Evolutionary conservation across 495 filamentous ascomycete genomes (phyloP), one percentile per base, ranked within the genome.

Genomic region (Neurospora tetraspora): DNA sequence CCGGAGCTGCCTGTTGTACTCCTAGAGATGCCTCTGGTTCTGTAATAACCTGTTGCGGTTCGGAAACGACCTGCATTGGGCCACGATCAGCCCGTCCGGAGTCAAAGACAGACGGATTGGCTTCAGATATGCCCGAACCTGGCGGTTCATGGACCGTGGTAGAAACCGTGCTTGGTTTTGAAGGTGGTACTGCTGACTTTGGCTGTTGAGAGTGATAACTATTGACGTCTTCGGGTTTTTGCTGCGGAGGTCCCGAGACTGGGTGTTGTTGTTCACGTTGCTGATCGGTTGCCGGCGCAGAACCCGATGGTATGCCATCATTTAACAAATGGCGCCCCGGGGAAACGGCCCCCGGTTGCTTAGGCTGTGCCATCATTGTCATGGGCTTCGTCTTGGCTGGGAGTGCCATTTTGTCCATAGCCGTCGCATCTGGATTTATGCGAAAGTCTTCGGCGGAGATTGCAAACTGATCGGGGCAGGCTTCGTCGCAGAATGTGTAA

Each of bases 391-490:
- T 65, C 53, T 65, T 65, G 27, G 53, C 27, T 65, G 14, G 27
- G 7, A 34, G 7, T 36, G 27, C 14, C 27, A 31, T 9, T 34
- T 18, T 34, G 27, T 34, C 53, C 53, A 18, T 36, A 27, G 53
- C 31, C 12, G 14, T 65, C 27, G 53, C 53, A 65, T 18, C 6
- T 18, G 53, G 12, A 65, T 34, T 34, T n/a, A 79, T 73, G 9
- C 69, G 68, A 72, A 80, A 79, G 27, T 80, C 76, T 14, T 77
- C 74, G 11, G 79, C 76, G 18, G 73, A 70, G 23, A 80, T 78
- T 65, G 79, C 75, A 31, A 74, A 75, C 74, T 78, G 75, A 39
- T 80, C 79, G 4, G 79, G 79, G 53, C 79, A 80, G 27, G 39
- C 31, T 31, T 73, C 69, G 45, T 80, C 78, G 42, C 79, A 80